These are phyloP conservation scores for Potentilla sterilis DNA, from an alignment of 306 rosid genomes.

Conservation along the genomic window DNA sequence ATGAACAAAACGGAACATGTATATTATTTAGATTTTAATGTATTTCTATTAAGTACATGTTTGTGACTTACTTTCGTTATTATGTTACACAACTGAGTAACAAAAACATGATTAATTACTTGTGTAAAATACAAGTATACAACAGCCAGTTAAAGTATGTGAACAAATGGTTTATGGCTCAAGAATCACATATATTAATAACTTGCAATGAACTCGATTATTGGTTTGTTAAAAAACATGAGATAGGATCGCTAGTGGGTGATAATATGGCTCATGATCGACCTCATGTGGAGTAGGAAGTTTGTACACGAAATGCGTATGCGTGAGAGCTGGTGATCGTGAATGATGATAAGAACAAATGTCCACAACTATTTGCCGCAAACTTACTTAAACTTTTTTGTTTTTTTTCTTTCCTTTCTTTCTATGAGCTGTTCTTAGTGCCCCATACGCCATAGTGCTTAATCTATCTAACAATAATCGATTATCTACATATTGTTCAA, in stretches of 20 bases:
- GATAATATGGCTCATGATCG: too few species aligned
- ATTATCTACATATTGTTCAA: too few species aligned
- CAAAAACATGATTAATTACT: too few species aligned
- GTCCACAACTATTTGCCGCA: not conserved
- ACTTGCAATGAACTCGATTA: not conserved
- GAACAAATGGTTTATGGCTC: too few species aligned
- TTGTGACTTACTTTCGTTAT: too few species aligned
- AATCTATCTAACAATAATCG: not conserved
- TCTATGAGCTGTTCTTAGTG: not conserved
- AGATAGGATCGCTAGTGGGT: not conserved
- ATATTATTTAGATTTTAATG: too few species aligned
- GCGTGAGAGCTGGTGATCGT: not conserved
- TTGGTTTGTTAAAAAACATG: not conserved
- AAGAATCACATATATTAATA: too few species aligned
- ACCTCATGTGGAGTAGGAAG: not conserved
- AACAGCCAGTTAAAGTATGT: too few species aligned
- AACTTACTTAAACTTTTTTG: not conserved
- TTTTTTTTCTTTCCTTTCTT: not conserved
- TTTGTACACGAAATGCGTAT: conserved; percentile 3
- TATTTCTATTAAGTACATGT: too few species aligned
- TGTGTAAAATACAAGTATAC: too few species aligned
- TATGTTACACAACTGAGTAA: too few species aligned
- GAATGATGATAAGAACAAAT: conserved; percentile 15
- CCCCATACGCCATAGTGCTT: not conserved
- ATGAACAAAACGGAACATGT: too few species aligned